A percentile compares a stretch with the other conserved stretches of the same genome.
phyloP scores from a whole-genome alignment of 371 early-diverging fungal genomes.

The Mucor lusitanicus region DNA sequence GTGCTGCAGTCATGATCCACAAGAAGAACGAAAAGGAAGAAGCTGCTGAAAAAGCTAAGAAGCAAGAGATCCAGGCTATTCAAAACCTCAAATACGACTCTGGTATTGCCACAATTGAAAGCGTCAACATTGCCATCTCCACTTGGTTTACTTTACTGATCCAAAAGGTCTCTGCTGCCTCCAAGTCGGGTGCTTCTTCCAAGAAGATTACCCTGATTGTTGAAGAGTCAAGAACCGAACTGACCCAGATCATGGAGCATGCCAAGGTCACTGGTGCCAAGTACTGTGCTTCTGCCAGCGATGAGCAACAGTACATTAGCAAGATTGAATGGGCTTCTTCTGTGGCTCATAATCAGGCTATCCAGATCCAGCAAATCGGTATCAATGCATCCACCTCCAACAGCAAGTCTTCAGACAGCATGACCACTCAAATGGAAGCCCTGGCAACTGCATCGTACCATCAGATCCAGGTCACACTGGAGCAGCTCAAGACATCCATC shows the following conservation, averaged over 20 bases:
- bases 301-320: conserved; percentile 21
- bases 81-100: conserved; percentile 17
- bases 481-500: conserved; percentile 25
- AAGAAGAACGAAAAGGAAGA: conserved; percentile 22
- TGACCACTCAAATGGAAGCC: conserved; percentile 24
- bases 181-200: conserved; percentile 23
- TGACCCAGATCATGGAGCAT: conserved; percentile 22
- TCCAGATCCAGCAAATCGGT: conserved; percentile 33
- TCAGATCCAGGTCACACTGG: conserved; percentile 28
- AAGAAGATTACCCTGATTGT: conserved; percentile 27
- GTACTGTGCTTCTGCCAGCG: conserved; percentile 16
- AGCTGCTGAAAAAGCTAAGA: conserved; percentile 5
- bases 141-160: conserved; percentile 23
- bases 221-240: conserved; percentile 20
- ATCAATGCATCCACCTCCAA: conserved; percentile 24
- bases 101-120: conserved; percentile 25
- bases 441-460: conserved; percentile 28
- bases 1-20: conserved; percentile 7
- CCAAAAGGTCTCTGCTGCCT: conserved; percentile 23
- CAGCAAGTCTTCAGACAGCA: conserved; percentile 13
- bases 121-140: conserved; percentile 24
- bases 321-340: conserved; percentile 28
- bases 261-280: conserved; percentile 21
- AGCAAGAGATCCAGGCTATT: background rate
- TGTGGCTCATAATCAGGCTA: conserved; percentile 26